Evolutionary conservation across 1,284 basidiomycete species (phyloP), one percentile per base, ranked within the genome.

Genomic region (Omphalotus olearius): DNA sequence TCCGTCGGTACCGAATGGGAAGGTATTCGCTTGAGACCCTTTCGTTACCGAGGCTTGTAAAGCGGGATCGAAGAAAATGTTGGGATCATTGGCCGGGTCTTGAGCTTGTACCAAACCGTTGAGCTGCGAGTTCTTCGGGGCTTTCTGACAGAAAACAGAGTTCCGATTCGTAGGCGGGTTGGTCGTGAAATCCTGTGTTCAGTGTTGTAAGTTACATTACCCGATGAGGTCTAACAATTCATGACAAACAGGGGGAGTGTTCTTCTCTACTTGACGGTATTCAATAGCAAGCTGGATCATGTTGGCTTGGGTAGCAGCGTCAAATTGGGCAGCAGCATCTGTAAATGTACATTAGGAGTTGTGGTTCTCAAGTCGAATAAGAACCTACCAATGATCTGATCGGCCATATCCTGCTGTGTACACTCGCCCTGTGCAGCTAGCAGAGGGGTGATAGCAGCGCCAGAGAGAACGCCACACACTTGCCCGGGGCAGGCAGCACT

Each of bases 241-340:
- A 41, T n/a, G n/a, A 63, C 70, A 45, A 57, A 78, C 77, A 25
- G 79, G 80, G 61, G 79, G 78, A 1, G 80, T 82, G 64, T 83
- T 83, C 71, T 82, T 83, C 69, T 83, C 80, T 0, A 65, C 71
- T 59, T 81, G 76, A 45, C 80, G 75, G 62, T 81, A 82, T 58
- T 78, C 73, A 11, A 73, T 62, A 11, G 80, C 82, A 50, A 82
- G 66, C 4, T 69, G 66, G 57, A 84, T 71, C 79, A 82, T 79
- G 53, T 70, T 75, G 3, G 65, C 64, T 58, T 76, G 73, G 1
- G 77, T 80, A 13, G 73, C 64, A 26, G 63, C 70, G 61, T 81
- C 75, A 53, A 81, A 80, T 56, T 80, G 76, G 55, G 67, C 68
- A 57, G 74, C 74, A 6, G 74, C 74, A 62, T 82, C 79, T 80